Evolutionary conservation across 305 asterid genomes (phyloP), one percentile per base, ranked within the genome.

Genomic region (Caryopteris hybrid): DNA sequence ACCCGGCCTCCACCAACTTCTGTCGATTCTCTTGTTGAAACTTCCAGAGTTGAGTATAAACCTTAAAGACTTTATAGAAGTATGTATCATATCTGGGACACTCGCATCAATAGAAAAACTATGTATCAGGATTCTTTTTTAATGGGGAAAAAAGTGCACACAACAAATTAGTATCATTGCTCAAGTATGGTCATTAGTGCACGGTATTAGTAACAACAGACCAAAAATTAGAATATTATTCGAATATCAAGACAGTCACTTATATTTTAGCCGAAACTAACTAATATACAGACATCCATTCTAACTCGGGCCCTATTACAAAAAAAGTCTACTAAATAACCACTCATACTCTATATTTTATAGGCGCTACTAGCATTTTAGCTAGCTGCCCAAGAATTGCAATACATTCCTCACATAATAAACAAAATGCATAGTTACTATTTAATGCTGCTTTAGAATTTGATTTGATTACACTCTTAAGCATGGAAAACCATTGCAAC

Each of bases 21-120:
- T 91, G 96, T 62, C 97, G 82, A 70, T 91, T 93, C 84, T 93
- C 96, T 82, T 93, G 96, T 68, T 93, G 99, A 73, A 83, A 88
- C 82, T 90, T 91, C 99, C 97, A 93, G 43, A 91, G 78, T 71
- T 88, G 96, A 66, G 99, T 93, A 63, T 93, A 90, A 29, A 88
- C 91, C 82, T 90, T 93, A 74, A 91, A 93, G 42, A 93, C 99
- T 72, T 93, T 93, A 71, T 83, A 82, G 80, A 93, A 93, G 83
- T 90, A 88, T 5, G 97, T 80, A 73, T 91, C 99, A 71, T 87
- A 93, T 82, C 99, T 91, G 84, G 57, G 63, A 60, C 71, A 79
- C 50, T n/a, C n/a, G n/a, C n/a, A n/a, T n/a, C 74, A 60, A 77
- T 16, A 54, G 17, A 51, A 42, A 62, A 29, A 75, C 46, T 5